A percentile compares a stretch with the other conserved stretches of the same genome.
Conservation (phyloP, 1,284 basidiomycete genomes). For the Austroboletus niveus region DNA sequence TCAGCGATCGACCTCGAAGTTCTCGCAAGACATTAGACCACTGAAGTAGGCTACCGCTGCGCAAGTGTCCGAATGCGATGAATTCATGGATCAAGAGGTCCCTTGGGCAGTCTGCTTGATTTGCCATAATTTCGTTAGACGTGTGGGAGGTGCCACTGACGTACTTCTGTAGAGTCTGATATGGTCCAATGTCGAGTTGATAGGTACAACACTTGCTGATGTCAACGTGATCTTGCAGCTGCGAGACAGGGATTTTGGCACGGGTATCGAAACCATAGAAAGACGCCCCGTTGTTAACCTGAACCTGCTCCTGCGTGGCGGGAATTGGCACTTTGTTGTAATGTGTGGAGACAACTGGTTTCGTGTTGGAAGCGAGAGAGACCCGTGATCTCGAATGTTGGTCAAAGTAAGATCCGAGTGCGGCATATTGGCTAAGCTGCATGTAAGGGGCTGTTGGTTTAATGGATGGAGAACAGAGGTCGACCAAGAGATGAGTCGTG, state of each 20-base stretch:
- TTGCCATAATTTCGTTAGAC: slow-evolving; percentile 43
- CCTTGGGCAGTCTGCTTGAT: slow-evolving; percentile 38
- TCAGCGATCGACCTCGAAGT: slow-evolving; percentile 36
- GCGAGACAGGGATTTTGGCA: slow-evolving; percentile 8
- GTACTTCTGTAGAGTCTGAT: slow-evolving; percentile 37
- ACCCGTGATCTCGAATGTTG: slow-evolving; percentile 23
- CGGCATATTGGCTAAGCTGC: slow-evolving; percentile 13
- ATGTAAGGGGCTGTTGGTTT: slow-evolving; percentile 9
- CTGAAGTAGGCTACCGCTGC: slow-evolving; percentile 43
- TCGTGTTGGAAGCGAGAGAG: slow-evolving; percentile 38
- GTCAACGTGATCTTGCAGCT: slow-evolving; percentile 4
- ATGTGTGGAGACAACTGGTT: slow-evolving; percentile 37
- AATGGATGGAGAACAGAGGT: slow-evolving; percentile 25
- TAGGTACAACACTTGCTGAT: slow-evolving; percentile 31
- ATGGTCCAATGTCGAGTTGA: slow-evolving; percentile 31
- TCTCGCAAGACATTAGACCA: slow-evolving; percentile 50
- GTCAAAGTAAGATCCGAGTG: background rate
- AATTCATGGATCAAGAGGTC: slow-evolving; percentile 44
- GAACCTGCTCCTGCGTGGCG: slow-evolving; percentile 18
- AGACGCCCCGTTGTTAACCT: slow-evolving; percentile 36
- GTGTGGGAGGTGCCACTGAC: slow-evolving; percentile 38
- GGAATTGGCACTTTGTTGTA: slow-evolving; percentile 34
- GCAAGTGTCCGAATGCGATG: slow-evolving; percentile 41
- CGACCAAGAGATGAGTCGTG: slow-evolving; percentile 40
- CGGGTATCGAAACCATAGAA: slow-evolving; percentile 25